Base-by-base conservation (phyloP, 2,329 filamentous ascomycete genomes). In the Diaporthe batatas region DNA sequence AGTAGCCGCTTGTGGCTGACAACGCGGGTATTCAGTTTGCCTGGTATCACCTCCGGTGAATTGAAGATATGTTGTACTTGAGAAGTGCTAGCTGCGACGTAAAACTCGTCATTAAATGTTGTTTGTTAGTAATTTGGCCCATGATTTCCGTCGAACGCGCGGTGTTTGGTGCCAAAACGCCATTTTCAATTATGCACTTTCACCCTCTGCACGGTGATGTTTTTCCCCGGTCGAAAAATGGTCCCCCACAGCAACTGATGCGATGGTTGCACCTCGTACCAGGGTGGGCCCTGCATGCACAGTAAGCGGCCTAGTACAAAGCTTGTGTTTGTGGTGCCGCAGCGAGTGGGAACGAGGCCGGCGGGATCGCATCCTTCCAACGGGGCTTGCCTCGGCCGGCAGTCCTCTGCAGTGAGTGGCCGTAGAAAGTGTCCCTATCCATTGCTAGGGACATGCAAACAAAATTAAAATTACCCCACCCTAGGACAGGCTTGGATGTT, bases 241-340 rank as follows among this genome's bases (percentile, higher is more conserved):
- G 42, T 36, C 59, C 59, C 29, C 21, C 29, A 65, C 42, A 51
- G 59, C 29, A 65, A 62, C 21, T 36, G 59, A 65, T 65, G 59
- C 59, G 42, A 65, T 7, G 36, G 21, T 1, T 4, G 18, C 29
- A 23, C 1, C 25, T 18, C 49, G 11, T n/a, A 8, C 25, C 25
- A 49, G 59, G 59, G 25, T 64, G 59, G 39, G 49, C 59, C 59
- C 42, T 64, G 59, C 5, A 29, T 29, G 29, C 29, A 29, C 29
- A 29, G 5, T 47, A 23, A 51, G 18, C 29, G 1, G 44, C 44
- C 21, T 49, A 65, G 59, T 2, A 34, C 42, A 34, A 65, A 65
- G 59, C 59, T 65, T 65, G 29, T 62, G 58, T 62, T 1, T 39
- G 36, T 39, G 10, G 36, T 3, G 21, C 23, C n/a, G 36, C 25